Conservation (phyloP, 169 alveolate species). For the Blepharisma undulans region DNA sequence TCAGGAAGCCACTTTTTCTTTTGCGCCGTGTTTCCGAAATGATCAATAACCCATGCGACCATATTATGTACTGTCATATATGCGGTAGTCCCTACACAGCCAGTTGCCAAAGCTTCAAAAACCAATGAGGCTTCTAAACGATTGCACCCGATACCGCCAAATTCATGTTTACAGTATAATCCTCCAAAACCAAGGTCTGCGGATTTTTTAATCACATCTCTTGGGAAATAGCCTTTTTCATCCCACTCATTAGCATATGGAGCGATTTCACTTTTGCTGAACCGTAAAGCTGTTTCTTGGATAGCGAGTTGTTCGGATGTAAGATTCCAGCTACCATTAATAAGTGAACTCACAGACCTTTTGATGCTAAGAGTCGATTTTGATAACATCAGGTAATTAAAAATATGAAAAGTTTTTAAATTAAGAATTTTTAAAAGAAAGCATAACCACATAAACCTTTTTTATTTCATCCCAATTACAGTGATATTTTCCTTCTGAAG, state of each 20-base stretch:
- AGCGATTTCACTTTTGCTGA: slow-evolving; percentile 47
- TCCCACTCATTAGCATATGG: slow-evolving; percentile 77
- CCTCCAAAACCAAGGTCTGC: slow-evolving; percentile 77
- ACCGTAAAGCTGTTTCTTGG: slow-evolving; percentile 59
- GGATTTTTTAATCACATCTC: slow-evolving; percentile 52
- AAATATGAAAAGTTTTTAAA: background rate
- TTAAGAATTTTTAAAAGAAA: slow-evolving; percentile 75
- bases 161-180: slow-evolving; percentile 53
- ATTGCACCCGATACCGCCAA: slow-evolving; percentile 76
- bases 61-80: slow-evolving; percentile 72
- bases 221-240: slow-evolving; percentile 59
- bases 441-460: slow-evolving; percentile 90
- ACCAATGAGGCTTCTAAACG: slow-evolving; percentile 69
- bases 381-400: background rate
- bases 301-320: slow-evolving; percentile 55
- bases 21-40: slow-evolving; percentile 60
- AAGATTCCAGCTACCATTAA: slow-evolving; percentile 39
- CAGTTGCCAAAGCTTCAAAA: slow-evolving; percentile 75
- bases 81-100: slow-evolving; percentile 68
- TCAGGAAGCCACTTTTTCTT: slow-evolving; percentile 62
- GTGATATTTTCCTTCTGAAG: slow-evolving; percentile 85
- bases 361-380: background rate
- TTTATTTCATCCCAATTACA: slow-evolving; percentile 93
- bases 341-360: background rate
- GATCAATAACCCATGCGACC: slow-evolving; percentile 70